Evolutionary conservation across 495 filamentous ascomycete genomes (phyloP), one percentile per base, ranked within the genome.

Genomic region (Coniosporium apollinis): DNA sequence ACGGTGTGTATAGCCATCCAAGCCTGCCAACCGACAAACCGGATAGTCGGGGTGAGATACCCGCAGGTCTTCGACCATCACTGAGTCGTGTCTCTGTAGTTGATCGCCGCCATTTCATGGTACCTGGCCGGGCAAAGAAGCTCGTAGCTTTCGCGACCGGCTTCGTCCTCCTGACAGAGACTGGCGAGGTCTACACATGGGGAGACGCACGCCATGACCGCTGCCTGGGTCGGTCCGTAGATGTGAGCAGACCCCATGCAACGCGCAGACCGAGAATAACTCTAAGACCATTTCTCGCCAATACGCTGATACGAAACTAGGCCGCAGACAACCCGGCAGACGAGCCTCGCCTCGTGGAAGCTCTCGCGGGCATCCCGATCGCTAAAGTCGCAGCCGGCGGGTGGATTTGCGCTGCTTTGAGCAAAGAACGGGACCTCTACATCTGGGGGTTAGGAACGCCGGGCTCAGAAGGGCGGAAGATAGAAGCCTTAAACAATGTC

Each of bases 381-480:
- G 46, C 29, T n/a, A 71, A 68, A 36, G 54, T 80, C 18, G 60
- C 62, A 57, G 1, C 31, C 6, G 63, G 65, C 13, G 72, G 72
- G 2, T 78, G 66, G 51, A 32, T 67, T 1, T 55, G 62, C 0
- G 71, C 67, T 0, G 76, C 73, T 0, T 36, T 82, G 11, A 73
- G 68, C 0, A 44, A 50, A 1, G 67, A 70, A 2, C 49, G 59
- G 28, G 74, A 75, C 46, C 48, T 79, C 3, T 82, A 80, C 49
- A 39, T 68, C 28, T 82, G 78, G 78, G 74, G 77, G 31, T 52
- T 22, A 14, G 19, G 26, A 7, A 33, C 20, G 15, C 33, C 33
- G 59, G 20, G 22, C 31, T 8, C n/a, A n/a, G n/a, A n/a, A n/a
- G 21, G 36, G 25, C 3, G 41, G 52, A 24, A 13, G 11, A 22